These are phyloP conservation scores for Diaporthe vaccinii DNA, from an alignment of 2,329 filamentous ascomycete species.

Conservation along the genomic window DNA sequence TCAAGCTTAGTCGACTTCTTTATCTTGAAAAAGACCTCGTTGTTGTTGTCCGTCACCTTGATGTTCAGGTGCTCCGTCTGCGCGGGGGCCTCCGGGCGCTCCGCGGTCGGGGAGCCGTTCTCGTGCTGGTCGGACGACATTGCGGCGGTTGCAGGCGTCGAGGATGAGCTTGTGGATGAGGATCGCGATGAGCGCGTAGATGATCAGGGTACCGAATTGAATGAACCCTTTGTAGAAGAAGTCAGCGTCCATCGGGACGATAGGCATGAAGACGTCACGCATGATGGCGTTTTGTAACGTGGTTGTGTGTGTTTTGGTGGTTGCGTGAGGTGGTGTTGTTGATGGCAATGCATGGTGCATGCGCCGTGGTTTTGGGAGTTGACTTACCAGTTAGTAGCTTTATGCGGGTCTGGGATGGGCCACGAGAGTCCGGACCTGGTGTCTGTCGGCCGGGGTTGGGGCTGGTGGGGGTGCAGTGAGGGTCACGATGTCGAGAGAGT, in stretches of 20 bases:
- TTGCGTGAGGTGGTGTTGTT: not conserved
- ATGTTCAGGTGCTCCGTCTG: constrained; percentile 93
- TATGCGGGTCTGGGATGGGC: not conserved
- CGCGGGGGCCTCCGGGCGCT: constrained; percentile 56
- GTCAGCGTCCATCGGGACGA: not conserved
- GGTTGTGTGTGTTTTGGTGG: not conserved
- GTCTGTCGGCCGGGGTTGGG: not conserved
- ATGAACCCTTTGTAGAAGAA: not conserved
- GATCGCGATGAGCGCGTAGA: not conserved
- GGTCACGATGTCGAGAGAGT: constrained; percentile 14
- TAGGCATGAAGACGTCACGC: not conserved
- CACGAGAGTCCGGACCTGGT: not conserved
- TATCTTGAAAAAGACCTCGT: constrained; percentile 99
- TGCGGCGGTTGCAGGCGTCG: not conserved
- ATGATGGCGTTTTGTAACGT: not conserved
- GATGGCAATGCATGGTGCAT: not conserved
- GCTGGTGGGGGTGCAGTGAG: not conserved
- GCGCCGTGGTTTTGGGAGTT: not conserved
- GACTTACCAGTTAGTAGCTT: constrained; percentile 8
- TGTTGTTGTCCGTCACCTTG: constrained; percentile 99
- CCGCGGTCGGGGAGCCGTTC: constrained; percentile 60
- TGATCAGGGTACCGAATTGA: not conserved
- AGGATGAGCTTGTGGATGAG: not conserved
- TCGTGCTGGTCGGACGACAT: constrained; percentile 68
- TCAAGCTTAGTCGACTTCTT: constrained; percentile 96